phyloP scores from a whole-genome alignment of 2,329 filamentous ascomycete genomes.

The Colletotrichum cuscutae region DNA sequence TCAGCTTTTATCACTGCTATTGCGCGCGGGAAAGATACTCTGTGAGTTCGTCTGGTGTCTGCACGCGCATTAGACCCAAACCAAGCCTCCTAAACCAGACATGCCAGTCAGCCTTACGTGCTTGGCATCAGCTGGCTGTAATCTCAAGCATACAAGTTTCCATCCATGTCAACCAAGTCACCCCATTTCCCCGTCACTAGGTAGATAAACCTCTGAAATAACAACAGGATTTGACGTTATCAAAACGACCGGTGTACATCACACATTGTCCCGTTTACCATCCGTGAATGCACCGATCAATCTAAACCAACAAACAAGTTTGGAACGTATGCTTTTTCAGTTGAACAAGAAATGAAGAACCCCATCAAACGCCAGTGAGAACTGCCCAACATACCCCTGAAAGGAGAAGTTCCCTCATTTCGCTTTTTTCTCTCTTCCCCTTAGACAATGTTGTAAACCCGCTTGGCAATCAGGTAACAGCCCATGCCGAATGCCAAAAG shows the following conservation, averaged over 20 bases:
- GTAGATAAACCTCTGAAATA: not conserved
- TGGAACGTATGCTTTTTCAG: slow-evolving; percentile 16
- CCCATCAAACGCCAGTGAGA: not conserved
- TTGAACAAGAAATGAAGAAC: not conserved
- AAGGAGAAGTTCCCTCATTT: not conserved
- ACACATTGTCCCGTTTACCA: slow-evolving; percentile 32
- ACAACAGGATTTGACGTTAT: slow-evolving; percentile 17
- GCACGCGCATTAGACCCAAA: too few relatives aligned
- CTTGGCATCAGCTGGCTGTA: too few relatives aligned
- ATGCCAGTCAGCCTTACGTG: too few relatives aligned
- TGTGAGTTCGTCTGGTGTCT: too few relatives aligned
- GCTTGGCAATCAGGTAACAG: slow-evolving; percentile 86
- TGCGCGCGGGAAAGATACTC: too few relatives aligned
- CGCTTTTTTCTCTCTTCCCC: slow-evolving; percentile 13
- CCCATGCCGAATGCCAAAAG: slow-evolving; percentile 81
- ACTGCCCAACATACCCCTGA: not conserved
- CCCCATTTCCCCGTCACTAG: too few relatives aligned
- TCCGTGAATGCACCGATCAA: slow-evolving; percentile 23
- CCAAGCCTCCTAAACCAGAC: too few relatives aligned
- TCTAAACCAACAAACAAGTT: not conserved
- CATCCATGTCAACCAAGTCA: not conserved
- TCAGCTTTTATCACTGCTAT: too few relatives aligned
- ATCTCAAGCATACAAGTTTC: too few relatives aligned
- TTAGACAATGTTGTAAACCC: slow-evolving; percentile 82
- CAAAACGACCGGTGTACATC: slow-evolving; percentile 1